A percentile compares a stretch with the other conserved stretches of the same genome.
Evolutionary conservation across 176 grass and related monocot species (phyloP).

Genomic region (Canna indica): DNA sequence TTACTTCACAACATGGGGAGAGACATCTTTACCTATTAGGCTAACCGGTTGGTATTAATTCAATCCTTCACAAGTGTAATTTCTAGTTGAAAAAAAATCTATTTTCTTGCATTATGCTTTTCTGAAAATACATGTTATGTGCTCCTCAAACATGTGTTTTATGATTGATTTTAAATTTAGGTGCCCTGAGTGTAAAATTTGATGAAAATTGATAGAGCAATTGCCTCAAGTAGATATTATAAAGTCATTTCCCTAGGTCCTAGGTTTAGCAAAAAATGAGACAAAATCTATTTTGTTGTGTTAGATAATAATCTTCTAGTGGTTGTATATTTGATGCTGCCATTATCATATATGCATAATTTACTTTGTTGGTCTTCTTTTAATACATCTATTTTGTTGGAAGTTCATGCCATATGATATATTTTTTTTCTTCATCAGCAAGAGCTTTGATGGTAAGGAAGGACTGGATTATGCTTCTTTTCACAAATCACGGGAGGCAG

Average conservation of each 20-base stretch:
- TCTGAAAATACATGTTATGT: too few species aligned
- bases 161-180: too few species aligned
- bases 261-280: background rate
- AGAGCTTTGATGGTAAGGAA: conserved; percentile 60
- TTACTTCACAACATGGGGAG: too few species aligned
- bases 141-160: too few species aligned
- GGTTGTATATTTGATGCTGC: background rate
- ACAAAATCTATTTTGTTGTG: background rate
- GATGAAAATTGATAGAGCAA: background rate
- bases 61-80: too few species aligned
- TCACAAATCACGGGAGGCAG: conserved; percentile 80
- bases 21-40: too few species aligned
- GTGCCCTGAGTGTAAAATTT: background rate
- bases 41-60: too few species aligned
- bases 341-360: background rate
- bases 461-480: conserved; percentile 28
- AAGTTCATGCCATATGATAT: background rate
- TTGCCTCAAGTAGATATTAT: background rate
- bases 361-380: background rate
- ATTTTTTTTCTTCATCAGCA: too few species aligned
- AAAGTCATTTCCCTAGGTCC: background rate
- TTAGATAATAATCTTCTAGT: background rate
- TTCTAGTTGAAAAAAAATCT: too few species aligned
- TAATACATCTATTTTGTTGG: background rate
- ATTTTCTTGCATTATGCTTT: too few species aligned